Percentiles rank a stretch among this genome's conserved stretches.
Conservation (phyloP, 2,329 filamentous ascomycete genomes). For the Nemania abortiva region DNA sequence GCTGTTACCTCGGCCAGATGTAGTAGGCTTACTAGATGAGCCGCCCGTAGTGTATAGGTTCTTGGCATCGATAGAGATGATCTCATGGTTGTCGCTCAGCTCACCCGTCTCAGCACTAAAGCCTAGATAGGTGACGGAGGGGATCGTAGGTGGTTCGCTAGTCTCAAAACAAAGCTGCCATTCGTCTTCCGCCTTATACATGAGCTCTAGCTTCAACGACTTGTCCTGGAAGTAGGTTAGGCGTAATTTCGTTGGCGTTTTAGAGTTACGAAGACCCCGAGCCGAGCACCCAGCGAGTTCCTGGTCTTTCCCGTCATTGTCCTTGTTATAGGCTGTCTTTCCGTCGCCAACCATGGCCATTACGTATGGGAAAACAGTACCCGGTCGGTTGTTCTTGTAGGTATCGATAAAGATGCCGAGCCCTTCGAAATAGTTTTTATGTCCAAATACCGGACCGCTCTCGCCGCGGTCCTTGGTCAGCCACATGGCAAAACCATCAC, state of each 20-base stretch:
- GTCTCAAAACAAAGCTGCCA: conserved; percentile 92
- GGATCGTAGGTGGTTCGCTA: conserved; percentile 78
- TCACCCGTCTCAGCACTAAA: conserved; percentile 94
- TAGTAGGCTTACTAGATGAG: conserved; percentile 55
- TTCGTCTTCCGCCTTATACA: conserved; percentile 90
- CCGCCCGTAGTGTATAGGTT: conserved; percentile 83
- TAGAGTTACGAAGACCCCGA: conserved; percentile 85
- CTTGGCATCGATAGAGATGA: conserved; percentile 85
- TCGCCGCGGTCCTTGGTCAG: conserved; percentile 91
- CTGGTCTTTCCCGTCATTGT: conserved; percentile 91
- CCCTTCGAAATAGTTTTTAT: conserved; percentile 89
- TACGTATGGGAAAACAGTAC: conserved; percentile 94
- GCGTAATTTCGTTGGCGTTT: conserved; percentile 83
- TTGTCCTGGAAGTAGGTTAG: conserved; percentile 98
- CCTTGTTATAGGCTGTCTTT: conserved; percentile 88
- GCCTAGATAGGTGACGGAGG: conserved; percentile 78
- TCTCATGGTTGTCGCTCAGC: conserved; percentile 97
- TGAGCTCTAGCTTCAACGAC: conserved; percentile 87
- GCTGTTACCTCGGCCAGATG: conserved; percentile 55
- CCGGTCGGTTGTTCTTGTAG: conserved; percentile 99
- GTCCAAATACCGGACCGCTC: conserved; percentile 87
- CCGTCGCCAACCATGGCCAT: conserved; percentile 99
- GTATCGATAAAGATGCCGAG: conserved; percentile 97
- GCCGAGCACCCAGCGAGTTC: conserved; percentile 97
- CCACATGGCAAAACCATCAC: conserved; percentile 98